Conservation (phyloP, 1,139 yeast genomes). For the Protomyces pachydermus region DNA sequence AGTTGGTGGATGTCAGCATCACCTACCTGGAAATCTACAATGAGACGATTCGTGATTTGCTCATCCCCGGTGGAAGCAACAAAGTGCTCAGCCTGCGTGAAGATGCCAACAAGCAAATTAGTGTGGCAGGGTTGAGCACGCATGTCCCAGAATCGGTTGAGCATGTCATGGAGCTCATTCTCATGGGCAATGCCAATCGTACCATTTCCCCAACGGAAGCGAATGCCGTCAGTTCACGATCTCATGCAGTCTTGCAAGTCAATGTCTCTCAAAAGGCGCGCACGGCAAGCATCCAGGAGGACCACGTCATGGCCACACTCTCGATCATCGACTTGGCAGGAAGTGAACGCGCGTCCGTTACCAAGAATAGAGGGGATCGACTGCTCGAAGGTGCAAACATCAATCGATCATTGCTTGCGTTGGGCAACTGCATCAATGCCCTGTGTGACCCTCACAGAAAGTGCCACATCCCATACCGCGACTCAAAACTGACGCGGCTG, state of each 20-base stretch:
- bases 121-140: constrained; percentile 67
- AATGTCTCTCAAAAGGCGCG: constrained; percentile 44
- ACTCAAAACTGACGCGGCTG: constrained; percentile 80
- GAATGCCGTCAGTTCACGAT: constrained; percentile 75
- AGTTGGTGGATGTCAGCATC: constrained; percentile 49
- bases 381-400: constrained; percentile 90
- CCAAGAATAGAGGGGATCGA: constrained; percentile 52
- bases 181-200: constrained; percentile 66
- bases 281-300: constrained; percentile 43
- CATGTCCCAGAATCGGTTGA: constrained; percentile 45
- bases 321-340: constrained; percentile 95
- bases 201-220: constrained; percentile 86
- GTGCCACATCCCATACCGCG: constrained; percentile 84
- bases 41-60: constrained; percentile 73
- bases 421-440: constrained; percentile 93
- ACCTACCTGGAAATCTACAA: constrained; percentile 88
- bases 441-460: constrained; percentile 65
- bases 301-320: constrained; percentile 54
- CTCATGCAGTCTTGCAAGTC: constrained; percentile 85
- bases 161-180: constrained; percentile 58
- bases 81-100: constrained; percentile 57
- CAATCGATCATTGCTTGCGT: constrained; percentile 80
- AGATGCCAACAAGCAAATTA: constrained; percentile 60
- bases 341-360: constrained; percentile 82
- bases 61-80: constrained; percentile 45